Evolutionary conservation across 2,329 filamentous ascomycete species (phyloP).

Genomic region (Xylariaceae sp.): DNA sequence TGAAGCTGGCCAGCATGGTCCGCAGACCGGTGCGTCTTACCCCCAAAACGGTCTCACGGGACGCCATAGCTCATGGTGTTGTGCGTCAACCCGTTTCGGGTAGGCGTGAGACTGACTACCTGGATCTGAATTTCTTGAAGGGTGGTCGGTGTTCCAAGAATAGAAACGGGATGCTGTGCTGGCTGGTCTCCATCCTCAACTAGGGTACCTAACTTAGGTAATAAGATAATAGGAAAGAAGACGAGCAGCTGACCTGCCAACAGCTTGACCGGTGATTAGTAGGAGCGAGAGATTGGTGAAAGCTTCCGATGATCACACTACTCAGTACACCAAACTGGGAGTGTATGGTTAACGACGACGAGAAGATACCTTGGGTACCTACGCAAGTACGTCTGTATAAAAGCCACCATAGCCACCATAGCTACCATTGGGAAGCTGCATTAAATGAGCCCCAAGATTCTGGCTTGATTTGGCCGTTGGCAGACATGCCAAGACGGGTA

Average conservation of each 20-base stretch:
- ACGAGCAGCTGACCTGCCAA: neutral
- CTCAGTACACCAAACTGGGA: neutral
- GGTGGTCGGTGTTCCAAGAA: slow-evolving; percentile 15
- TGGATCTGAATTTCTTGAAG: neutral
- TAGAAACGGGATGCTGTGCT: slow-evolving; percentile 9
- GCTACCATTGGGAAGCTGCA: neutral
- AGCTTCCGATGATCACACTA: neutral
- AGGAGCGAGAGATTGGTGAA: neutral
- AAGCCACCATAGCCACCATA: no score
- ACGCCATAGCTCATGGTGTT: neutral
- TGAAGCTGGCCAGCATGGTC: slow-evolving; percentile 10
- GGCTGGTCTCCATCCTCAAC: neutral
- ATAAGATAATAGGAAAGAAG: neutral
- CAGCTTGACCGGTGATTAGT: neutral
- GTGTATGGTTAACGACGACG: neutral
- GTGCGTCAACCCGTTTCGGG: slow-evolving; percentile 10
- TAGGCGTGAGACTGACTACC: slow-evolving; percentile 7
- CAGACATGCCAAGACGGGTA: neutral
- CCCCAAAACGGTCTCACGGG: slow-evolving; percentile 4
- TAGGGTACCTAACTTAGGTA: neutral
- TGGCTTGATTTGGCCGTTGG: slow-evolving; percentile 5
- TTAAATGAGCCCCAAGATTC: neutral
- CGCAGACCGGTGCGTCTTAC: slow-evolving; percentile 10
- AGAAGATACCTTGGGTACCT: neutral
- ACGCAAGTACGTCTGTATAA: neutral